Conservation (phyloP, 108 stramenopile genomes). For the Cylindrotheca closterium region DNA sequence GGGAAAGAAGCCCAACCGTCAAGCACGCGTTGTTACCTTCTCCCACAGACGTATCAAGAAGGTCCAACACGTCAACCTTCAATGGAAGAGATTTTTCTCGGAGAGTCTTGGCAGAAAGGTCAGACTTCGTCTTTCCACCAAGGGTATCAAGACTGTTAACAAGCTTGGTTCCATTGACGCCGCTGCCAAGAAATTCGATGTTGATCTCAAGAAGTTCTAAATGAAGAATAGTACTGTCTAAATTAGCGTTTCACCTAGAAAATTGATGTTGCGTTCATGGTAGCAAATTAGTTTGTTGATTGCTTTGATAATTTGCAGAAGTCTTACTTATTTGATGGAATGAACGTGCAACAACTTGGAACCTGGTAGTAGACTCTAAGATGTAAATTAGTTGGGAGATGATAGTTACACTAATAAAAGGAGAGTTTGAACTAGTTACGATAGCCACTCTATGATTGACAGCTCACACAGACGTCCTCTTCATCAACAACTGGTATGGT, state of each 20-base stretch:
- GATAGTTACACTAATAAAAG: too few relatives aligned
- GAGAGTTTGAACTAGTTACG: too few relatives aligned
- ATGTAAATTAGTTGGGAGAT: too few relatives aligned
- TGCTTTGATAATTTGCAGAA: too few relatives aligned
- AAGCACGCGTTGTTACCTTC: conserved; percentile 93
- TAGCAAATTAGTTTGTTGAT: too few relatives aligned
- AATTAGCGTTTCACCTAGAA: too few relatives aligned
- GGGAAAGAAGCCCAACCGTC: conserved; percentile 91
- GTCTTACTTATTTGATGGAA: too few relatives aligned
- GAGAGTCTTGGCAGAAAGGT: conserved; percentile 82
- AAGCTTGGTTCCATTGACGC: conserved; percentile 92
- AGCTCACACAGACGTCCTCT: conserved; percentile 25
- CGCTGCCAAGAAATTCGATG: conserved; percentile 91
- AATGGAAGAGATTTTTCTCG: conserved; percentile 86
- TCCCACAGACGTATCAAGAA: conserved; percentile 93
- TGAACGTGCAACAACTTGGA: too few relatives aligned
- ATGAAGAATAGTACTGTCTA: background rate
- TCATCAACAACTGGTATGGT: conserved; percentile 16
- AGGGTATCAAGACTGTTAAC: conserved; percentile 95
- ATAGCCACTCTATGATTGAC: conserved; percentile 21
- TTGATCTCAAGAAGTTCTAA: conserved; percentile 88
- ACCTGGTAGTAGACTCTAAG: too few relatives aligned
- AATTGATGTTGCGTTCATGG: too few relatives aligned
- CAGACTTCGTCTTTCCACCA: conserved; percentile 86
- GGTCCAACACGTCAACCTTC: conserved; percentile 92